Evolutionary conservation across 2,329 filamentous ascomycete genomes (phyloP).

Genomic region (Verticillium klebahnii): DNA sequence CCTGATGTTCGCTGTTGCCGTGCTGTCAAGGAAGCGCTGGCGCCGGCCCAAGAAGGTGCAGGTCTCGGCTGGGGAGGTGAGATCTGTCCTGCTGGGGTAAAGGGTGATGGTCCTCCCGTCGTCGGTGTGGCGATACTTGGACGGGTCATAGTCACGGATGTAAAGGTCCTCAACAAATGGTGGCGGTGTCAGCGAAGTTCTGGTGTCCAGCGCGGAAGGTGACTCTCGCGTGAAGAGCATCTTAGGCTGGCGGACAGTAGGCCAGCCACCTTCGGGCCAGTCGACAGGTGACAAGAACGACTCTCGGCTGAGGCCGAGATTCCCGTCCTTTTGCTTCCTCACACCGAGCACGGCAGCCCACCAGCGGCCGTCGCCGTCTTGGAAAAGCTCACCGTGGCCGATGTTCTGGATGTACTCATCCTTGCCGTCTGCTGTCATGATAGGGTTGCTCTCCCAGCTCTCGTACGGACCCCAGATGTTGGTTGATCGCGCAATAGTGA

Average conservation of each 20-base stretch:
- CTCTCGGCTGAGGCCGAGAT: conserved; percentile 30
- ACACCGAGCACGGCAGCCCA: conserved; percentile 33
- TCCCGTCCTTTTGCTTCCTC: conserved; percentile 25
- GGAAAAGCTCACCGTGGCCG: conserved; percentile 52
- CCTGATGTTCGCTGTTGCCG: not conserved
- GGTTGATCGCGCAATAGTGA: conserved; percentile 14
- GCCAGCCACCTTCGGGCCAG: conserved; percentile 21
- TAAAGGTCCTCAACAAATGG: not conserved
- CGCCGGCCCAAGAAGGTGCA: not conserved
- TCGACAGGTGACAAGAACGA: conserved; percentile 32
- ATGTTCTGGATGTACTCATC: conserved; percentile 42
- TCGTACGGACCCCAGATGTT: conserved; percentile 21
- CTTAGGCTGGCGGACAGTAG: not conserved
- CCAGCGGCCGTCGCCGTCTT: conserved; percentile 36
- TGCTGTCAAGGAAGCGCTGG: not conserved
- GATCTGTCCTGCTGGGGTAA: not conserved
- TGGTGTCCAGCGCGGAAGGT: not conserved
- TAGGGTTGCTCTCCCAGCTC: conserved; percentile 32
- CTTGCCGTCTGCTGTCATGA: conserved; percentile 39
- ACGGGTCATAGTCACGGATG: conserved; percentile 1
- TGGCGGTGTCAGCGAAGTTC: not conserved
- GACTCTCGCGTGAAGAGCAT: not conserved
- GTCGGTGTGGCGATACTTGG: not conserved
- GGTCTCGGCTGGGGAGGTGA: not conserved
- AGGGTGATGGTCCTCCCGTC: not conserved